Conservation (phyloP, 1,284 basidiomycete species). For the Garcileccinum viscosum region DNA sequence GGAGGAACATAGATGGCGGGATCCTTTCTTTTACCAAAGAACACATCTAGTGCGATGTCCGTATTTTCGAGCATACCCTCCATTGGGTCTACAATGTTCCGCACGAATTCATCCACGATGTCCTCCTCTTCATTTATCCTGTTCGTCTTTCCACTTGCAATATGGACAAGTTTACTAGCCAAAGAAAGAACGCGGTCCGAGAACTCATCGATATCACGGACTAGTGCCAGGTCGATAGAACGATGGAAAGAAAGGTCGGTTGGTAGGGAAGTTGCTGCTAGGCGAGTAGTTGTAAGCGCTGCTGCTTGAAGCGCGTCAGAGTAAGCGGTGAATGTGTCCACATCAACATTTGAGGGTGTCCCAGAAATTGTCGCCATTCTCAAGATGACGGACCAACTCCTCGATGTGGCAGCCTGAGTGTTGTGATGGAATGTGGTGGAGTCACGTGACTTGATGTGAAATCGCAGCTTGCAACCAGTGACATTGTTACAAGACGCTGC, state of each 20-base stretch:
- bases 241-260: constrained; percentile 83
- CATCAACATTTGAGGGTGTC: constrained; percentile 14
- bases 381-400: not conserved
- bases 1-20: constrained; percentile 65
- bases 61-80: constrained; percentile 87
- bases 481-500: not conserved
- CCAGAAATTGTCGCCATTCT: constrained; percentile 24
- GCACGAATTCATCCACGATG: constrained; percentile 80
- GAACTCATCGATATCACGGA: constrained; percentile 67
- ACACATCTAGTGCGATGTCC: constrained; percentile 83
- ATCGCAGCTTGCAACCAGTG: no score
- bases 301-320: constrained; percentile 60
- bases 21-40: constrained; percentile 73
- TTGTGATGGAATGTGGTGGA: not conserved
- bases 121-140: constrained; percentile 77
- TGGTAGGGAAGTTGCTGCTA: constrained; percentile 61
- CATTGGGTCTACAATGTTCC: constrained; percentile 81
- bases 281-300: constrained; percentile 66
- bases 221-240: constrained; percentile 78
- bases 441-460: constrained; percentile 18
- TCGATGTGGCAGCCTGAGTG: not conserved
- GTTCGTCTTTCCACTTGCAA: constrained; percentile 48
- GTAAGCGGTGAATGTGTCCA: constrained; percentile 45
- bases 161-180: constrained; percentile 65
- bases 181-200: constrained; percentile 66